Conservation (phyloP, 73 alveolate genomes). For the Chromera velia region DNA sequence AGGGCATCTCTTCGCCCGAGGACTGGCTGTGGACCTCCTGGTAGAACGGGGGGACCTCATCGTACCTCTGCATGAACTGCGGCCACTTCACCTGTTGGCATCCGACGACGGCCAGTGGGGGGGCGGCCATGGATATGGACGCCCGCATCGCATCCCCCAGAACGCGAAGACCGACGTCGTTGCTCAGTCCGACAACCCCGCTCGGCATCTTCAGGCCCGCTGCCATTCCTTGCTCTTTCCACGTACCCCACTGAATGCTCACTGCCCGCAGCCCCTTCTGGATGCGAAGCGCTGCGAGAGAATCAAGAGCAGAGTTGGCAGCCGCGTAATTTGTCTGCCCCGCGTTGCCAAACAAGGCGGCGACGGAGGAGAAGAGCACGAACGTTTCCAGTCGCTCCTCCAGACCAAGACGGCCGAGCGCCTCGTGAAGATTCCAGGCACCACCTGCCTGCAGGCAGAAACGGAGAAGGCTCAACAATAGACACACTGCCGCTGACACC, state of each 20-base stretch:
- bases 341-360: neutral
- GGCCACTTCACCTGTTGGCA: no score
- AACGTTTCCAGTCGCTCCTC: neutral
- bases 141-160: no score
- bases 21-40: neutral
- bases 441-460: no score
- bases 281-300: neutral
- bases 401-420: neutral
- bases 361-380: neutral
- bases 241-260: slow-evolving; percentile 36
- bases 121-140: neutral
- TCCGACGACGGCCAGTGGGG: neutral
- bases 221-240: slow-evolving; percentile 33
- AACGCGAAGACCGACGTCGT: neutral
- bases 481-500: no score
- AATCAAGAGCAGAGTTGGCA: slow-evolving; percentile 22
- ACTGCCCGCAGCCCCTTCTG: neutral
- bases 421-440: neutral
- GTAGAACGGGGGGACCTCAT: neutral
- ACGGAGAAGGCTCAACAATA: no score
- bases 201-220: neutral
- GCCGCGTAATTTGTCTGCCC: slow-evolving; percentile 41
- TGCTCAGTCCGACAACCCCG: neutral
- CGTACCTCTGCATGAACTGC: no score
- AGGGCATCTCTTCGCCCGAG: neutral